Conservation (phyloP, 31 red algal genomes). For the Asparagopsis taxiformis region DNA sequence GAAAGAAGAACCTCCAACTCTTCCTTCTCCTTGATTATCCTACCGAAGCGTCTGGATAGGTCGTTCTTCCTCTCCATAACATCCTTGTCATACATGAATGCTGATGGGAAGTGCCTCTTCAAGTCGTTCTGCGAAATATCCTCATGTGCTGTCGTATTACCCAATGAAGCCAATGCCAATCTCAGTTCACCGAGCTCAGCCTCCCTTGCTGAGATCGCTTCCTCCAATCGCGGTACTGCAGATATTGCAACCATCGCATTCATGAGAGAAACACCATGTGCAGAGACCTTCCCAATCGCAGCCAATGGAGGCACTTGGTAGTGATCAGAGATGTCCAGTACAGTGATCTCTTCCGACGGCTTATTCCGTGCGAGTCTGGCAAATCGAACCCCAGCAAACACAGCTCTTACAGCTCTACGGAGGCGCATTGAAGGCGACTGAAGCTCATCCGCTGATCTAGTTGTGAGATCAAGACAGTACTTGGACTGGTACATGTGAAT, state of each 20-base stretch:
- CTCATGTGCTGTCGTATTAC: slow-evolving; percentile 3
- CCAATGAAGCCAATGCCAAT: slow-evolving; percentile 18
- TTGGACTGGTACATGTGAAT: slow-evolving; percentile 50
- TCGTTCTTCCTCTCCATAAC: slow-evolving; percentile 55
- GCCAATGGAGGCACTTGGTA: slow-evolving; percentile 19
- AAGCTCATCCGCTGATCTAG: neutral
- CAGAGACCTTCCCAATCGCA: slow-evolving; percentile 1
- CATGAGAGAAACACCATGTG: slow-evolving; percentile 8
- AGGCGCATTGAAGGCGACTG: slow-evolving; percentile 8
- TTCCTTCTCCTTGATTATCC: slow-evolving; percentile 39
- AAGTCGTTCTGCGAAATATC: neutral
- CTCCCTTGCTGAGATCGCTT: slow-evolving; percentile 36
- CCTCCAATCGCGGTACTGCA: slow-evolving; percentile 53
- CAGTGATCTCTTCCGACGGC: neutral
- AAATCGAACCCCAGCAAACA: slow-evolving; percentile 4
- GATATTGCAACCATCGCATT: slow-evolving; percentile 38
- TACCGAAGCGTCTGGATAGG: slow-evolving; percentile 21
- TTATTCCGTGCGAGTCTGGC: neutral
- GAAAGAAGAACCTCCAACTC: slow-evolving; percentile 41
- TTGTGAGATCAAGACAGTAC: slow-evolving; percentile 44
- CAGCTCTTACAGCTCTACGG: neutral
- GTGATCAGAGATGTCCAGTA: slow-evolving; percentile 24
- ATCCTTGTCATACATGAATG: slow-evolving; percentile 48
- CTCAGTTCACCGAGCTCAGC: slow-evolving; percentile 26
- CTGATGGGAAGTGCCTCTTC: slow-evolving; percentile 8